Percentiles rank a stretch among this genome's conserved stretches.
Evolutionary conservation across 2,329 filamentous ascomycete genomes (phyloP).

Genomic region (Anisogramma anomala): DNA sequence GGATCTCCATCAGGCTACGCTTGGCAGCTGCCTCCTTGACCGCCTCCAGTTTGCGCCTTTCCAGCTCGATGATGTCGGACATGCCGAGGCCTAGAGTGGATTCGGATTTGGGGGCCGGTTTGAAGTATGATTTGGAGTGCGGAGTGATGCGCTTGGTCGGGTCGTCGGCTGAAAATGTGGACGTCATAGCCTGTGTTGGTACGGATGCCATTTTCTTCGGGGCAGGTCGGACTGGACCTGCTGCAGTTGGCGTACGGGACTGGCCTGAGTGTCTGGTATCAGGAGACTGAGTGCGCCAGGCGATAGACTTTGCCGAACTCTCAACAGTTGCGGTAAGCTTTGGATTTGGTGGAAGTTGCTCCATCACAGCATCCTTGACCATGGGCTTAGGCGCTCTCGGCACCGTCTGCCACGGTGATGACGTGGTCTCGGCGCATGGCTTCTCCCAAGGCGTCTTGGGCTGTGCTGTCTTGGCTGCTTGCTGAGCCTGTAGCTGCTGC

Average conservation of each 20-base stretch:
- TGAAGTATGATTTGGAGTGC: constrained; percentile 50
- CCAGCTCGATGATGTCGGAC: constrained; percentile 78
- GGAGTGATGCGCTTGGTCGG: constrained; percentile 35
- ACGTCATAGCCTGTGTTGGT: constrained; percentile 6
- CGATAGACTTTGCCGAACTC: constrained; percentile 26
- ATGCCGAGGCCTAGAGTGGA: constrained; percentile 61
- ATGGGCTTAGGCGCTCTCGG: constrained; percentile 36
- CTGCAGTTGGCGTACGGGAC: constrained; percentile 24
- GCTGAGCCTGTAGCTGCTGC: constrained; percentile 52
- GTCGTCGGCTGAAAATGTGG: constrained; percentile 21
- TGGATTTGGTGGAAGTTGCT: constrained; percentile 23
- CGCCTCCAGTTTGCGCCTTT: constrained; percentile 71
- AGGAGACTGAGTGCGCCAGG: constrained; percentile 44
- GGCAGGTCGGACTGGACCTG: constrained; percentile 13
- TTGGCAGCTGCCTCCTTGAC: constrained; percentile 79
- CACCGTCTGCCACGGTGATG: constrained; percentile 57
- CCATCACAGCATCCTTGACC: constrained; percentile 36
- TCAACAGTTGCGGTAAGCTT: constrained; percentile 36
- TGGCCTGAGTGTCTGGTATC: constrained; percentile 54
- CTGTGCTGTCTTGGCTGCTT: constrained; percentile 29
- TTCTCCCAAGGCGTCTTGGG: constrained; percentile 36
- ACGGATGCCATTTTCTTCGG: constrained; percentile 6
- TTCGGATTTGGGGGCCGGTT: constrained; percentile 47
- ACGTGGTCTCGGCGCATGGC: constrained; percentile 26
- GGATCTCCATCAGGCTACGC: constrained; percentile 83